phyloP scores from a whole-genome alignment of 345 rosid species.

The Corymbia maculata region DNA sequence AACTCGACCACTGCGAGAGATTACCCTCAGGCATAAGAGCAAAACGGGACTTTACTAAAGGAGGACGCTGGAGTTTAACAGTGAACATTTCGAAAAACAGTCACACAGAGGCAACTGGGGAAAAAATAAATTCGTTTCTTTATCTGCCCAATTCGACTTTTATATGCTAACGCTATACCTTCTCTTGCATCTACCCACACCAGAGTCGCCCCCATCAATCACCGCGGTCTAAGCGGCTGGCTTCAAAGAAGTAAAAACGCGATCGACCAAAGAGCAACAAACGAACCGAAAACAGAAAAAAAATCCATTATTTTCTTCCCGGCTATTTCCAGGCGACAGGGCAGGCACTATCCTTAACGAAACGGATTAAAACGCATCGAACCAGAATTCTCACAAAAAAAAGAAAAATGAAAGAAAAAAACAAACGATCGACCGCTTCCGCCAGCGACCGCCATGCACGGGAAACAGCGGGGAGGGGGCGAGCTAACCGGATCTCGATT shows the following conservation, averaged over 20 bases:
- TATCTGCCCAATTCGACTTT: background rate
- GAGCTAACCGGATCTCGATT: conserved; percentile 81
- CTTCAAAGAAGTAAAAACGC: background rate
- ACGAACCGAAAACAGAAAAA: background rate
- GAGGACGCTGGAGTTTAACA: background rate
- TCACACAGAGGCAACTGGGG: background rate
- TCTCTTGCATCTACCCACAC: background rate
- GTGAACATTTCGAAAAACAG: background rate
- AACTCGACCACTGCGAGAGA: background rate
- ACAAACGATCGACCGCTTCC: background rate
- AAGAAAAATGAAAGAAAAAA: background rate
- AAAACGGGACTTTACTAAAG: background rate
- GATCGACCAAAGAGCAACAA: background rate
- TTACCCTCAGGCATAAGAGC: background rate
- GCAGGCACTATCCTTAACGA: background rate
- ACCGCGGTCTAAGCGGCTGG: background rate
- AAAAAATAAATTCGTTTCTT: background rate
- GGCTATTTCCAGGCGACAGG: background rate
- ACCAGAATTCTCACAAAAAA: background rate
- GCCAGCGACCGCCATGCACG: background rate
- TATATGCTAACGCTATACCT: background rate
- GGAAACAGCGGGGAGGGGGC: background rate
- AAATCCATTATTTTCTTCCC: background rate
- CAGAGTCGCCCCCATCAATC: background rate
- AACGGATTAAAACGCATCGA: background rate